Conservation (phyloP, 2,329 filamentous ascomycete species). For the Trichoderma atrobrunneum region DNA sequence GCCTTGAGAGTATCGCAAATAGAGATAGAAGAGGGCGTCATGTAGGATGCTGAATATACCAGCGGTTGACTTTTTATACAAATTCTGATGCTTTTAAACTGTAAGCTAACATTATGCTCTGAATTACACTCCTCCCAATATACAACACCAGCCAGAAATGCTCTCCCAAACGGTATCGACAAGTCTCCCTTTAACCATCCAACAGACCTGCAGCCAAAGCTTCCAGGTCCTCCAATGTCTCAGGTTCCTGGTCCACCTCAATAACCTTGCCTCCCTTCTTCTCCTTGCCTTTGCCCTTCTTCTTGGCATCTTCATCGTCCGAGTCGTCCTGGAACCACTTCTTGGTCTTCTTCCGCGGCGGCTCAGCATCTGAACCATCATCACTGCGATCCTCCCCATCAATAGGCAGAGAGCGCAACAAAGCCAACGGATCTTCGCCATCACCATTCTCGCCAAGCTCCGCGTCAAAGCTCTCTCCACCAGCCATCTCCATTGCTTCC, state of each 20-base stretch:
- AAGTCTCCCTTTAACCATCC: conserved; percentile 38
- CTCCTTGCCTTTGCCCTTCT: conserved; percentile 41
- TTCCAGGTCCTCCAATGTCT: conserved; percentile 77
- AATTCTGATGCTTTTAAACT: not conserved
- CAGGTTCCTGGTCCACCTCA: conserved; percentile 64
- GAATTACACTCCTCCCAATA: not conserved
- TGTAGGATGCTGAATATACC: not conserved
- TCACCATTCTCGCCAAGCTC: conserved; percentile 42
- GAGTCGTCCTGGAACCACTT: conserved; percentile 76
- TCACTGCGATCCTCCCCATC: conserved; percentile 35
- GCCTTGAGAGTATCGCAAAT: not conserved
- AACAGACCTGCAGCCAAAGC: conserved; percentile 71
- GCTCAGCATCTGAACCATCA: conserved; percentile 39
- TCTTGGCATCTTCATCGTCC: conserved; percentile 45
- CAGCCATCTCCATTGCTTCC: conserved; percentile 45
- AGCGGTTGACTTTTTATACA: not conserved
- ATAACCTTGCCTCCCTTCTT: conserved; percentile 55
- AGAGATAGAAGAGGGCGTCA: not conserved
- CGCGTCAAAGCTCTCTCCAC: conserved; percentile 30
- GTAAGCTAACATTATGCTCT: not conserved
- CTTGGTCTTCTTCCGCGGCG: conserved; percentile 59
- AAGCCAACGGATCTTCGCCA: conserved; percentile 53
- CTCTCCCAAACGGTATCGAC: not conserved
- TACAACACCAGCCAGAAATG: not conserved
- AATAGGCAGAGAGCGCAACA: conserved; percentile 57